phyloP scores from a whole-genome alignment of 768 basidiomycete genomes.

The Cyclocybe cylindracea region DNA sequence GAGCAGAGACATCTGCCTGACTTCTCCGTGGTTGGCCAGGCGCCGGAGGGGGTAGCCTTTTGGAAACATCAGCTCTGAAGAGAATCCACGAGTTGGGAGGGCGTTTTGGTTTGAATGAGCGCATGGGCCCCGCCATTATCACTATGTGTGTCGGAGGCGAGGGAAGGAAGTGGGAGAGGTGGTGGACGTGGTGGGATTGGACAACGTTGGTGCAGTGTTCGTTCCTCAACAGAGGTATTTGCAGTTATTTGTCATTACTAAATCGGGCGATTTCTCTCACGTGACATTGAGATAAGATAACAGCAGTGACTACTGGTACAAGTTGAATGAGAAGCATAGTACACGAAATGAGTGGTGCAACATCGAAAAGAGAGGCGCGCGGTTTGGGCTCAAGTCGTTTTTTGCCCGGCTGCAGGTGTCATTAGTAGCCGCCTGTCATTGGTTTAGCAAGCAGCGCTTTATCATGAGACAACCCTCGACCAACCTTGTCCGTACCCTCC shows the following conservation, averaged over 20 bases:
- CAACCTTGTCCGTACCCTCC: conserved; percentile 9
- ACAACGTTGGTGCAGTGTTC: background rate
- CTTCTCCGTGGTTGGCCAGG: conserved; percentile 37
- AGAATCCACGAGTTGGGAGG: conserved; percentile 86
- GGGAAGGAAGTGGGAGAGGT: conserved; percentile 5
- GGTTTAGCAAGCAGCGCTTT: too few relatives aligned
- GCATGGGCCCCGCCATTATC: conserved; percentile 1
- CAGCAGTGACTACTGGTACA: too few relatives aligned
- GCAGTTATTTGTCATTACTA: conserved; percentile 4
- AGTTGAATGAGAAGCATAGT: too few relatives aligned
- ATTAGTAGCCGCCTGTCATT: too few relatives aligned
- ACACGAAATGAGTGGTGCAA: too few relatives aligned
- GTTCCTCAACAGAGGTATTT: background rate
- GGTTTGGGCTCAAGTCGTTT: too few relatives aligned
- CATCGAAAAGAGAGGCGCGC: too few relatives aligned
- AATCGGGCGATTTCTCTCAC: background rate
- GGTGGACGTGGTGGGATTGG: conserved; percentile 4
- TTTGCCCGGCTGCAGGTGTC: too few relatives aligned
- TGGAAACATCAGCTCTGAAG: conserved; percentile 65
- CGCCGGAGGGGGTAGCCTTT: conserved; percentile 36
- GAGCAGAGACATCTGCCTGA: conserved; percentile 66
- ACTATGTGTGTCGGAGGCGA: background rate
- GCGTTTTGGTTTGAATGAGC: conserved; percentile 46
- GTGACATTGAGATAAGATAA: too few relatives aligned
- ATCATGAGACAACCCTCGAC: too few relatives aligned